Evolutionary conservation across 2,329 filamentous ascomycete species (phyloP), one percentile per base, ranked within the genome.

Genomic region (Trichoderma pleuroti): DNA sequence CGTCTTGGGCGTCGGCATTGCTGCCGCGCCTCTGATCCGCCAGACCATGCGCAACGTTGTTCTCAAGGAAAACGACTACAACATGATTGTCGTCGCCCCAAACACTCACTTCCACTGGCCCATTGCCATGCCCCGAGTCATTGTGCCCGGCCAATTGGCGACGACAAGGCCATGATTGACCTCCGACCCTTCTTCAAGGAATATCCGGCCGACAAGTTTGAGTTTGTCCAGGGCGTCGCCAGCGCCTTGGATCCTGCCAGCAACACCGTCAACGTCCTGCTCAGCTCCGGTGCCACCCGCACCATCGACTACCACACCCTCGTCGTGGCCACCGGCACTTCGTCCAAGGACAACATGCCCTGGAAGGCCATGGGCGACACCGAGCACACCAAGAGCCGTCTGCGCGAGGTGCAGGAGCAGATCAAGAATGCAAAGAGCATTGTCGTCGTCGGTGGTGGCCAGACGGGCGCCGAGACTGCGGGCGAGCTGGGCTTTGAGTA

Each of bases 301-400:
- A 77, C 78, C 12, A 75, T 88, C 68, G 71, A 72, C 24, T 90
- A 89, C 74, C 82, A 88, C 73, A 83, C 82, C 26, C 79, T 89
- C 14, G 75, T 90, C 72, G 78, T 90, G 56, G 86, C 87, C 11
- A 90, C 87, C 3, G 88, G 88, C 9, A 78, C 84, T 4, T 79
- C 80, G 32, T 80, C 82, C 36, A 78, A 75, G 26, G 82, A 80
- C 5, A 78, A 76, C 71, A 80, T 85, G 78, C 86, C 87, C 0
- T 88, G 84, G 77, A 89, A 88, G 76, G 78, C 76, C 24, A 73
- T 84, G 11, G 81, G 77, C 5, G 81, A 81, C 2, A 82, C 82
- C 0, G 79, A 83, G 68, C 75, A 81, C 69, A 85, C 85, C 32
- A 81, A 81, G 67, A 76, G 77, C 0, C 78, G 77, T 24, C 74